Conservation (phyloP, 768 basidiomycete species). For the Lyophyllum decastes region DNA sequence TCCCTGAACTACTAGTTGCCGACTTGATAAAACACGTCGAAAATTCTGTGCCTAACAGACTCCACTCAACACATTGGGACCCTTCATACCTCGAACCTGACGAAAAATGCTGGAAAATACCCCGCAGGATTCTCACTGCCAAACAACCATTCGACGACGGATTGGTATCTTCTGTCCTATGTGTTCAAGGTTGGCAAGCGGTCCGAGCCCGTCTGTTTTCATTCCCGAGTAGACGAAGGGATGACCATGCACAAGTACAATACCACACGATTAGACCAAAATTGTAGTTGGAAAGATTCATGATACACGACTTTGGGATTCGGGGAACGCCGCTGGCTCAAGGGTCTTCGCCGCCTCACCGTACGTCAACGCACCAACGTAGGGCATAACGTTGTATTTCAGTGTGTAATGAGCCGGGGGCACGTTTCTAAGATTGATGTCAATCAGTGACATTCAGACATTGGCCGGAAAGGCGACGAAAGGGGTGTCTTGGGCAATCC, state of each 20-base stretch:
- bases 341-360: constrained; percentile 63
- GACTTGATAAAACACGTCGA: background rate
- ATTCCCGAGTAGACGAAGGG: background rate
- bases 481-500: background rate
- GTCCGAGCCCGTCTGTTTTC: background rate
- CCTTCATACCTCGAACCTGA: background rate
- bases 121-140: no score
- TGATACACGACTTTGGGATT: constrained; percentile 40
- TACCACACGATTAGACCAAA: background rate
- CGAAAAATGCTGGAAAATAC: no score
- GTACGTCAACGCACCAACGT: constrained; percentile 77
- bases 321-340: constrained; percentile 41
- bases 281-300: constrained; percentile 9
- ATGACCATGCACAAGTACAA: background rate
- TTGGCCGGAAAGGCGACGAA: background rate
- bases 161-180: no score
- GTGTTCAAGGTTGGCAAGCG: background rate
- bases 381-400: constrained; percentile 91
- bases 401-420: constrained; percentile 69
- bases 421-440: constrained; percentile 48
- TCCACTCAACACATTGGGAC: background rate
- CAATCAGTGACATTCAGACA: background rate
- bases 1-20: background rate
- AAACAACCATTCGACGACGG: no score
- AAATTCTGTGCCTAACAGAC: background rate